Evolutionary conservation across 2,329 filamentous ascomycete genomes (phyloP).

Genomic region (Westerdykella aurantiaca): DNA sequence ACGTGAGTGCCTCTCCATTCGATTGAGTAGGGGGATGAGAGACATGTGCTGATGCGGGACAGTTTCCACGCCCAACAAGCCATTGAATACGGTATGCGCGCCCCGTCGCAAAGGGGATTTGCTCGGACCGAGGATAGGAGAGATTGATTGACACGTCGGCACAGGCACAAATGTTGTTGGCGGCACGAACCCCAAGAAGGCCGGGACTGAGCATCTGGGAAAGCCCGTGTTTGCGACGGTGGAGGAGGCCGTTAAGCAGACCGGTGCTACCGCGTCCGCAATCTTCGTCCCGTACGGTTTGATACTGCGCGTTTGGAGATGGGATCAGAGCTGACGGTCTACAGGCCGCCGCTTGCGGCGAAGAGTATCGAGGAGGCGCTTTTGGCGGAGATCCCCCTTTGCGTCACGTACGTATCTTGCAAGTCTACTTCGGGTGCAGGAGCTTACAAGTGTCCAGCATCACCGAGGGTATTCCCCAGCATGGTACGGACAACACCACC

Average conservation of each 20-base stretch:
- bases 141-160: constrained; percentile 20
- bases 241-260: constrained; percentile 79
- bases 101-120: constrained; percentile 1
- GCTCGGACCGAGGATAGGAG: too few species aligned
- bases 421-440: constrained; percentile 6
- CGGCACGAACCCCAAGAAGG: constrained; percentile 99
- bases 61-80: constrained; percentile 98
- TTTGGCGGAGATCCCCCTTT: constrained; percentile 83
- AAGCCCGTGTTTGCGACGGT: constrained; percentile 92
- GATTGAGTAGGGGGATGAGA: background rate
- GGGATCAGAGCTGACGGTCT: constrained; percentile 22
- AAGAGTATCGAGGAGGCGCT: constrained; percentile 96
- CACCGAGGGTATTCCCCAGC: constrained; percentile 95
- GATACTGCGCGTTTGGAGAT: constrained; percentile 5
- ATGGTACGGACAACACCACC: constrained; percentile 55
- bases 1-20: constrained; percentile 44
- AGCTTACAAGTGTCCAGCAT: constrained; percentile 50
- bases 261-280: constrained; percentile 82
- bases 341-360: constrained; percentile 81
- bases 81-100: constrained; percentile 83
- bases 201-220: constrained; percentile 80
- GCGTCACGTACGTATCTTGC: constrained; percentile 62
- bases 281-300: constrained; percentile 83
- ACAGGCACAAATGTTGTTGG: constrained; percentile 93
- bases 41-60: constrained; percentile 16